Evolutionary conservation across 2,329 filamentous ascomycete genomes (phyloP).

Genomic region (Stagonosporopsis cucurbitacearum): DNA sequence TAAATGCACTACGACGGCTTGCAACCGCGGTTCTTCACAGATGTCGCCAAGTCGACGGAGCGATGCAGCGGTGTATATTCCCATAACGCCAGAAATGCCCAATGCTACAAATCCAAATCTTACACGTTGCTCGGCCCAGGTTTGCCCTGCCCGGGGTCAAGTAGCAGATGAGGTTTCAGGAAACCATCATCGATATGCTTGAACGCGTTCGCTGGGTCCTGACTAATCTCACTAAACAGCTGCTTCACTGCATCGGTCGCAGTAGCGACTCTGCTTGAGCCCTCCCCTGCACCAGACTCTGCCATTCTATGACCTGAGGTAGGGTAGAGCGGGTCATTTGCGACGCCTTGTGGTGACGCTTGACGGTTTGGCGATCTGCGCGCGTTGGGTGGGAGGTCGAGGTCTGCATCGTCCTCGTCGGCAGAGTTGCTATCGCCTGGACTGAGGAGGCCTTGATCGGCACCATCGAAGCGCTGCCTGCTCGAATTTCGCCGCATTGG

Average conservation of each 20-base stretch:
- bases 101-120: conserved; percentile 11
- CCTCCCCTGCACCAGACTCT: conserved; percentile 22
- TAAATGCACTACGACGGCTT: conserved; percentile 3
- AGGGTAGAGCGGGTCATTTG: conserved; percentile 45
- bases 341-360: conserved; percentile 37
- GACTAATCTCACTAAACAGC: conserved; percentile 75
- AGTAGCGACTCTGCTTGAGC: conserved; percentile 58
- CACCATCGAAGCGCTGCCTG: conserved; percentile 55
- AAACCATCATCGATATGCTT: conserved; percentile 93
- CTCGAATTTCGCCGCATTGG: conserved; percentile 61
- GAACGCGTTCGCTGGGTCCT: conserved; percentile 90
- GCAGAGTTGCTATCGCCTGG: conserved; percentile 57
- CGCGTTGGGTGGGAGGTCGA: conserved; percentile 66
- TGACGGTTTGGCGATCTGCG: conserved; percentile 53
- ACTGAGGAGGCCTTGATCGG: conserved; percentile 62
- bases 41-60: background rate
- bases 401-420: conserved; percentile 61
- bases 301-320: conserved; percentile 45
- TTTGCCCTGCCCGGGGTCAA: conserved; percentile 65
- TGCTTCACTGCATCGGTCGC: conserved; percentile 80
- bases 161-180: conserved; percentile 87
- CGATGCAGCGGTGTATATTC: background rate
- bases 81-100: conserved; percentile 32
- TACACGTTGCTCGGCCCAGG: conserved; percentile 46
- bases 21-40: conserved; percentile 2